Base-by-base conservation (phyloP, 345 rosid species). In the Syzygium aromaticum region DNA sequence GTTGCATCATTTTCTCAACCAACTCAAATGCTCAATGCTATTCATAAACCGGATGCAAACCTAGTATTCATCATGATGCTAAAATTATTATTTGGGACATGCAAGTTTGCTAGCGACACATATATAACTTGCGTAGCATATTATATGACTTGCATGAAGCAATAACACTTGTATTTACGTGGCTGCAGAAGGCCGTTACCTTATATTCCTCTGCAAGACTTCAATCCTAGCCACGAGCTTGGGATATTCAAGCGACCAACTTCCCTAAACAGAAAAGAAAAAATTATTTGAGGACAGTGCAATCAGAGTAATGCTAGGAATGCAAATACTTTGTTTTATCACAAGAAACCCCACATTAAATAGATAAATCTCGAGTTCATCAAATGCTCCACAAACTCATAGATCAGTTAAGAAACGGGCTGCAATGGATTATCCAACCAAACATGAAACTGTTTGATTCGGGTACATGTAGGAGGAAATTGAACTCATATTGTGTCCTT, bases 201-300 rank as follows among this genome's bases (percentile, higher is more conserved):
- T 95, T 63, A 94, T 22, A 90, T 88, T 92, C 91, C 90, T 95
- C 87, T 95, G 92, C 83, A 96, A 82, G 80, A 90, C 92, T 91
- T 95, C 97, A 88, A 93, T 89, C 88, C 91, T 94, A 73, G 92
- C 89, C 89, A 85, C 64, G 54, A 94, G 95, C 93, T 90, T 95
- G 25, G 96, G 92, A 53, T 85, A 89, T 91, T 94, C 98, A 67
- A 90, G 85, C 83, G 93, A 87, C 94, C 92, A 93, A 87, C 88
- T 93, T 89, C 88, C 94, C 98, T 96, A 86, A 14, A 84, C 43
- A 64, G 61, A 28, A 49, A 84, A 11, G 15, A 88, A 54, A 87
- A 73, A 73, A 86, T 51, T 52, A 53, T 13, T 59, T 19, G 67
- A 43, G 86, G 56, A 86, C 63, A 54, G 54, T 40, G n/a, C 77